phyloP scores from a whole-genome alignment of 495 filamentous ascomycete genomes.

The Rusavskia elegans region DNA sequence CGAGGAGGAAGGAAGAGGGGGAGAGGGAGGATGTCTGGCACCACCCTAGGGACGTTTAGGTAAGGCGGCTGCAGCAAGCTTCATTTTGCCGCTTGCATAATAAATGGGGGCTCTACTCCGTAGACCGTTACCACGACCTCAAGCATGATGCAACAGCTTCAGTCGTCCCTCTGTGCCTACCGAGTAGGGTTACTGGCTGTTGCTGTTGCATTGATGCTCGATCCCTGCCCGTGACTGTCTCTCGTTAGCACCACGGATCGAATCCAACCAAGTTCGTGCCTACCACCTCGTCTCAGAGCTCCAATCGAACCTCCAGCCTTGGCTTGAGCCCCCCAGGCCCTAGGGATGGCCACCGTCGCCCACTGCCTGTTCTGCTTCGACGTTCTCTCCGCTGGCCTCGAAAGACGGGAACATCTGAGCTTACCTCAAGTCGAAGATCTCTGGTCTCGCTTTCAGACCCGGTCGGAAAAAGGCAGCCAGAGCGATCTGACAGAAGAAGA shows the following conservation, averaged over 20 bases:
- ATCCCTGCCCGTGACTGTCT: not conserved
- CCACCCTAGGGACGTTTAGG: too few species aligned
- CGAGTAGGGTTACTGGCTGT: not conserved
- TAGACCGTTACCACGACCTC: too few species aligned
- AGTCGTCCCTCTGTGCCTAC: not conserved
- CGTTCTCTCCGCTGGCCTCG: conserved; percentile 48
- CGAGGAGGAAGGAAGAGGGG: too few species aligned
- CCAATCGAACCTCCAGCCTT: not conserved
- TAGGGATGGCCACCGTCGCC: conserved; percentile 56
- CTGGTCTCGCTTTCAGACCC: conserved; percentile 41
- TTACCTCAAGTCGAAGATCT: conserved; percentile 54
- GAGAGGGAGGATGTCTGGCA: too few species aligned
- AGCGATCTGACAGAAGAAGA: conserved; percentile 1
- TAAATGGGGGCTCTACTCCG: too few species aligned
- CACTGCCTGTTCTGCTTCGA: conserved; percentile 94
- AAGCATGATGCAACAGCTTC: not conserved
- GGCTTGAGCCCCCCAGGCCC: not conserved
- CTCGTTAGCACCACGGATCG: too few species aligned
- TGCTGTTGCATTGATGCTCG: too few species aligned
- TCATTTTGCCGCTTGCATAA: too few species aligned
- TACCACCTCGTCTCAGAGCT: too few species aligned
- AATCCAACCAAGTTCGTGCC: too few species aligned
- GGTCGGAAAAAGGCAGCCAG: conserved; percentile 6
- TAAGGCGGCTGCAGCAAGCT: too few species aligned
- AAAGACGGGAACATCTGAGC: conserved; percentile 37